Base-by-base conservation (phyloP, 805 yeast species). In the Ascoidea asiatica region DNA sequence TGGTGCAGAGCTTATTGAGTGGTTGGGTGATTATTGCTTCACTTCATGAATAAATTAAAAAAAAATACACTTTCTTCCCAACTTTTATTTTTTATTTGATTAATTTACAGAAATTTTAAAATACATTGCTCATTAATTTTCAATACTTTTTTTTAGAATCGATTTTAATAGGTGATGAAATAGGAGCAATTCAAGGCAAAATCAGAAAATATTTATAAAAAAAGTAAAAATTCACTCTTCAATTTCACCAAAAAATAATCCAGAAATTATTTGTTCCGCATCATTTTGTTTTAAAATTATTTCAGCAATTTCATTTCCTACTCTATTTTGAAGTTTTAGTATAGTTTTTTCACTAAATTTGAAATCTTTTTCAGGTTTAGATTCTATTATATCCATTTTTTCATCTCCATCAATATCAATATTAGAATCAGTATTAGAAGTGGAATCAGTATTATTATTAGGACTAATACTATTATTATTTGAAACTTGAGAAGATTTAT, bases 191-290 rank as follows among this genome's bases (percentile, higher is more conserved):
- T n/a, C n/a, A n/a, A n/a, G n/a, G n/a, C n/a, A n/a, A n/a, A n/a
- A n/a, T n/a, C n/a, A n/a, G n/a, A n/a, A n/a, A n/a, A n/a, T n/a
- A n/a, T n/a, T n/a, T n/a, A n/a, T n/a, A n/a, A n/a, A n/a, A n/a
- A n/a, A n/a, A n/a, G n/a, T n/a, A n/a, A n/a, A n/a, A n/a, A n/a
- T n/a, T n/a, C n/a, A n/a, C n/a, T n/a, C n/a, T n/a, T n/a, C 39
- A 39, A 59, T 40, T 53, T 81, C 89, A 6, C 90, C 95, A 56
- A 83, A 80, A 57, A 82, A 83, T 8, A 85, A 71, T 5, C 88
- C 88, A 48, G 74, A 66, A 22, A 70, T 69, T 13, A 83, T 65
- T 39, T 64, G 70, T 48, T 62, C 65, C 1, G 77, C 75, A 55
- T 65, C 73, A 1, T 62, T 59, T 47, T 73, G 70, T 37, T 67